Percentiles rank a stretch among this genome's conserved stretches.
Evolutionary conservation across 2,329 filamentous ascomycete species (phyloP).

Genomic region (Apiospora saccharicola): DNA sequence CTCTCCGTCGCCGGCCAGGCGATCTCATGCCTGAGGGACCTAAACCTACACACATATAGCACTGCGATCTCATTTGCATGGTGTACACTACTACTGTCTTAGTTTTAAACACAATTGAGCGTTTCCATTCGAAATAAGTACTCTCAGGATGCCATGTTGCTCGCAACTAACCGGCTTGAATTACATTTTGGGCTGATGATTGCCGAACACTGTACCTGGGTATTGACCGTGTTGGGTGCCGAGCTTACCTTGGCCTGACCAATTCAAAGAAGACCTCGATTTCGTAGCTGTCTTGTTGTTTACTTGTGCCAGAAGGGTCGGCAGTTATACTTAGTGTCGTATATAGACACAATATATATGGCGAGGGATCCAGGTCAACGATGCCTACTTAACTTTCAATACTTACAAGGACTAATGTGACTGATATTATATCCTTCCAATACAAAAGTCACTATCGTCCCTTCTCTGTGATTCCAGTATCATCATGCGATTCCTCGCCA

Average conservation of each 20-base stretch:
- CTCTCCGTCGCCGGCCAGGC: neutral
- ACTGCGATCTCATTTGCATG: neutral
- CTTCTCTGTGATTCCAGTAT: neutral
- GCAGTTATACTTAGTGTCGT: neutral
- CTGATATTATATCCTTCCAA: neutral
- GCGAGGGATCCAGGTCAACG: too few relatives aligned
- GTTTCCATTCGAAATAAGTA: too few relatives aligned
- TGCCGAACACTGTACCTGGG: neutral
- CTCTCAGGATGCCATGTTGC: too few relatives aligned
- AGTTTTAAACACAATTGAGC: neutral
- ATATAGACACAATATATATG: neutral
- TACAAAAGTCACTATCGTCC: neutral
- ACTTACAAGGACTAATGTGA: too few relatives aligned
- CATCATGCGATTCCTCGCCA: neutral
- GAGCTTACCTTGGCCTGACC: too few relatives aligned
- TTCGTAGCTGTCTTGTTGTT: neutral
- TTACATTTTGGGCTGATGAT: neutral
- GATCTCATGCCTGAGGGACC: neutral
- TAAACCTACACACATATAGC: neutral
- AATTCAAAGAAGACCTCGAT: too few relatives aligned
- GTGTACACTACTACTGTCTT: neutral
- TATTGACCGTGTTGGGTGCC: neutral
- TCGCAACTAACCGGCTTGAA: neutral
- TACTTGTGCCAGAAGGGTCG: neutral
- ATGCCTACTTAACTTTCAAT: neutral